Evolutionary conservation across 2,329 filamentous ascomycete species (phyloP), one percentile per base, ranked within the genome.

Genomic region (Cryphonectria parasitica): DNA sequence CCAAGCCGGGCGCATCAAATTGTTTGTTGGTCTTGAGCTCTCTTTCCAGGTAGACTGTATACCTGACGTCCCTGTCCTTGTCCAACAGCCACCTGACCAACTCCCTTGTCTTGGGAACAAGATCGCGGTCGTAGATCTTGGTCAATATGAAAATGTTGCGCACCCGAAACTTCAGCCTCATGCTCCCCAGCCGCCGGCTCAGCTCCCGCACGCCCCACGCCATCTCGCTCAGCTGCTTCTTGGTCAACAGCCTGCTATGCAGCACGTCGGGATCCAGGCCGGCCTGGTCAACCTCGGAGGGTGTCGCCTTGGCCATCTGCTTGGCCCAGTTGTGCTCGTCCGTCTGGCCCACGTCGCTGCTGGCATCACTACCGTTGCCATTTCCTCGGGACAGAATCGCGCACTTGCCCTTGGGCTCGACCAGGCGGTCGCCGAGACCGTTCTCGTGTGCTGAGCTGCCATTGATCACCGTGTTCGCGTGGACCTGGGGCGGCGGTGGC

Each of bases 181-280:
- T 90, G 80, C 90, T 94, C 66, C 93, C 92, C 71, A 98, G 83
- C 72, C 93, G 91, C 77, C 97, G 92, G 41, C 93, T 95, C 71
- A 99, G 84, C 80, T 98, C 94, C 64, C 96, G 87, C 70, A 98
- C 96, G 36, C 95, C 95, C 89, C 95, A 95, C 0, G 95, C 95
- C 95, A 99, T 98, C 76, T 98, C 96, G 19, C 92, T 94, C 58
- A 99, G 86, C 80, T 99, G 94, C 79, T 93, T 94, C 83, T 98
- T 98, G 1, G 95, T 98, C 75, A 98, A 85, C 65, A 98, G 88
- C n/a, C 95, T 88, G 71, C 87, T 89, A 76, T 88, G 86, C 58
- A 86, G 75, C 8, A 72, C 75, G 43, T 76, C 69, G 43, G 78
- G 75, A 36, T 76, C 69, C 39, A 77, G 73, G 28, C 61, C 43